These are phyloP conservation scores for Colletotrichum endophyticum DNA, from an alignment of 2,329 filamentous ascomycete genomes.

Conservation along the genomic window DNA sequence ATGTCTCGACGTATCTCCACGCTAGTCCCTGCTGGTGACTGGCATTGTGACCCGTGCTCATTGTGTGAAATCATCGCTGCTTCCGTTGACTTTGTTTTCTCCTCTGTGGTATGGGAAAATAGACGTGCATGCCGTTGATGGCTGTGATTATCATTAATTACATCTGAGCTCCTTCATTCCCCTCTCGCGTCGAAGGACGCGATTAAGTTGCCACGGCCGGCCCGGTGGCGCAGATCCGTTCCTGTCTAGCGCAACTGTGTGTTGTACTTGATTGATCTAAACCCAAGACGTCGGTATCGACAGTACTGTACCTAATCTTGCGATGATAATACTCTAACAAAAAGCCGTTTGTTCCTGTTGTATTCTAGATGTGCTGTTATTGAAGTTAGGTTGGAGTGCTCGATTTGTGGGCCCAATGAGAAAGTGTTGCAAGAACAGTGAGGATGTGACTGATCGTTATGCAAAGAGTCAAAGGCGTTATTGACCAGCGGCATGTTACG, in stretches of 20 bases:
- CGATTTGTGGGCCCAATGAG: not conserved
- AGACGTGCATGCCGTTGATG: not conserved
- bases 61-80: not conserved
- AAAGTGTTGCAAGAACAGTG: not conserved
- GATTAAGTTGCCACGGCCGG: not conserved
- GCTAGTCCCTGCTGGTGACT: not conserved
- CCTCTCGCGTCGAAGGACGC: not conserved
- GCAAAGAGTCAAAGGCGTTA: not conserved
- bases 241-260: not conserved
- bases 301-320: not conserved
- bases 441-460: not conserved
- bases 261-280: not conserved
- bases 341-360: not conserved
- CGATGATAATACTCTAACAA: not conserved
- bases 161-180: not conserved
- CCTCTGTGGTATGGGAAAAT: not conserved
- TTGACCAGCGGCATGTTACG: not conserved
- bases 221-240: not conserved
- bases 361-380: not conserved
- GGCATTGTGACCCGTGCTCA: not conserved
- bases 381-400: not conserved
- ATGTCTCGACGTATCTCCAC: not conserved
- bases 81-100: not conserved
- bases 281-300: not conserved
- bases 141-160: not conserved